These are phyloP conservation scores for Funneliformis mosseae DNA, from an alignment of 192 early-diverging fungal genomes.

Conservation along the genomic window DNA sequence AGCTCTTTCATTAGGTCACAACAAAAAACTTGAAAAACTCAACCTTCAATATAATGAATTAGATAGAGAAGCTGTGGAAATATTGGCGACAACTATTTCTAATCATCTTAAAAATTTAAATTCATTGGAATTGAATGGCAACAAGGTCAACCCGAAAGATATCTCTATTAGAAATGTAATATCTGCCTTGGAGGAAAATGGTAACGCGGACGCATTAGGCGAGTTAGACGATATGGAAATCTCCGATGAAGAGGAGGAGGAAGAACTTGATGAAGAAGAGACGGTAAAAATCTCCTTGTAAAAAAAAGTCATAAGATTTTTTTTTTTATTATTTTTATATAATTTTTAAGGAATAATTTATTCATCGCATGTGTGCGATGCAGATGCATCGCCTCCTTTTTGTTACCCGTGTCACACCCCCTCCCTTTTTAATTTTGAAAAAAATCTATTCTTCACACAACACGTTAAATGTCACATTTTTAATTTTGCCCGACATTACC, in stretches of 20 bases:
- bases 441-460: too few relatives aligned
- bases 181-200: slow-evolving; percentile 67
- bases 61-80: slow-evolving; percentile 67
- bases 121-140: slow-evolving; percentile 88
- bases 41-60: slow-evolving; percentile 92
- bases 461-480: too few relatives aligned
- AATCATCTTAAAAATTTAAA: slow-evolving; percentile 63
- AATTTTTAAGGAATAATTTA: too few relatives aligned
- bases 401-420: too few relatives aligned
- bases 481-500: too few relatives aligned
- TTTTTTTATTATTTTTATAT: too few relatives aligned
- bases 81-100: slow-evolving; percentile 67
- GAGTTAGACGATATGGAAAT: slow-evolving; percentile 98
- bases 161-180: slow-evolving; percentile 74
- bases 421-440: too few relatives aligned
- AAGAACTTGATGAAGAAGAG: slow-evolving; percentile 62
- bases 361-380: too few relatives aligned
- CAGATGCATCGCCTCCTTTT: too few relatives aligned
- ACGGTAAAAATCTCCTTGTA: slow-evolving; percentile 37
- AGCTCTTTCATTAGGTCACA: slow-evolving; percentile 62
- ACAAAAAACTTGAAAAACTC: slow-evolving; percentile 61
- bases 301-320: too few relatives aligned
- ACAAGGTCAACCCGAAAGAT: slow-evolving; percentile 84
- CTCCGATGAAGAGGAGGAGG: slow-evolving; percentile 70
- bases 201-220: slow-evolving; percentile 78